Base-by-base conservation (phyloP, 371 early-diverging fungal genomes). In the Mucor piriformis region DNA sequence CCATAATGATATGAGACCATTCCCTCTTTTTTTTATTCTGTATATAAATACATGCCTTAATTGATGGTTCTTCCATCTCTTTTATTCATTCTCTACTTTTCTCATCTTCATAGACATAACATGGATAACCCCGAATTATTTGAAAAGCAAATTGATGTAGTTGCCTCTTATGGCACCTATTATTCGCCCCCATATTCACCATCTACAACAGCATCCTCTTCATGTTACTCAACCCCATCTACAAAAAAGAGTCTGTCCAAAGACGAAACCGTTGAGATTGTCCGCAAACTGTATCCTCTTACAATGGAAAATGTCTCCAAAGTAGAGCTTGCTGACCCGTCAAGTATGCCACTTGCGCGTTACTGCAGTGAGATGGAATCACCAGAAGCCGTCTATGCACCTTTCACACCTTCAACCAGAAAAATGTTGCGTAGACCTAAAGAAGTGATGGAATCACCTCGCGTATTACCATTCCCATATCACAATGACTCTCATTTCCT, bases 401-500 rank as follows among this genome's bases (percentile, higher is more conserved):
- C 32, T n/a, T 49, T 32, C 15, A 43, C 34, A 13, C 25, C 43
- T 6, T 50, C 61, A 5, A 44, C 23, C n/a, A 40, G 48, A 33
- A 54, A 52, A 54, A 50, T 34, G n/a, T 47, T 38, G 27, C 49
- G 37, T 8, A 49, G 21, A 35, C 50, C 2, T 2, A 44, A 48
- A 18, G 20, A 44, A 23, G 68, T 68, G 8, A 2, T 64, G 5
- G 68, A 68, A 48, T 69, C 62, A 3, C 61, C 69, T 18, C 61
- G 61, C 6, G 6, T 64, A 21, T 34, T 69, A 10, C 58, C 66
- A 24, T 69, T 69, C 24, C 70, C 70, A 2, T 69, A 66, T 38
- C 70, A 69, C 37, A 69, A 69, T 15, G 70, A 69, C 34, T 61
- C 70, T 23, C 44, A 44, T 15, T 69, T 69, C 15, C 27, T 69